Evolutionary conservation across 2,329 filamentous ascomycete species (phyloP), one percentile per base, ranked within the genome.

Genomic region (Phyllosticta paracitricarpa): DNA sequence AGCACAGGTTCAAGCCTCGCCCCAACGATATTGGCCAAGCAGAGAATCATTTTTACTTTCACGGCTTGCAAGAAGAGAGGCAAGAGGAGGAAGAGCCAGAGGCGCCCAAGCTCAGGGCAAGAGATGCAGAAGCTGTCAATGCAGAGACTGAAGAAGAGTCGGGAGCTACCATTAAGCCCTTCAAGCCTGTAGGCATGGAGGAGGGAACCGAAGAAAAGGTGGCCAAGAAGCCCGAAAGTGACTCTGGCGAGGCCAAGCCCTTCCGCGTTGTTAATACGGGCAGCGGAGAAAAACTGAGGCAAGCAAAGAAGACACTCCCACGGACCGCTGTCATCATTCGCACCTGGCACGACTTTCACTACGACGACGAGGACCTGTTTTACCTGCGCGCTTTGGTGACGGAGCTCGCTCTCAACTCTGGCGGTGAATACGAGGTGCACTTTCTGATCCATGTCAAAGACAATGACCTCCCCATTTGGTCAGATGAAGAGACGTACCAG

Each of bases 401-500:
- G 3, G 91, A 96, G 73, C 79, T 95, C 9, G 84, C 86, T 7
- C 77, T 96, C 56, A 80, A 84, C 61, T 92, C 89, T 0, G 89
- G 90, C 33, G 89, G 88, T 55, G 89, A 96, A 71, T 96, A 94
- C 68, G 82, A 83, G 4, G 81, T 96, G 2, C 89, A 94, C 72
- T 91, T 96, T 70, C 79, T 96, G 40, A 82, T 96, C 51, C 90
- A 96, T 66, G 89, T 95, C 65, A 90, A 89, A 68, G 88, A 95
- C 71, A 82, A 88, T 66, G 84, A 89, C 68, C 77, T 86, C 52
- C 89, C 88, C 54, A 90, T 96, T 66, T 96, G 89, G 88, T 84
- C 89, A 0, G 89, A 94, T 68, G 84, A 88, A 19, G 80, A 82
- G 33, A 87, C 85, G 0, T 89, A 91, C 62, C 82, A 91, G 66